Conservation (phyloP, 2,329 filamentous ascomycete species). For the Lecanicillium sp. region DNA sequence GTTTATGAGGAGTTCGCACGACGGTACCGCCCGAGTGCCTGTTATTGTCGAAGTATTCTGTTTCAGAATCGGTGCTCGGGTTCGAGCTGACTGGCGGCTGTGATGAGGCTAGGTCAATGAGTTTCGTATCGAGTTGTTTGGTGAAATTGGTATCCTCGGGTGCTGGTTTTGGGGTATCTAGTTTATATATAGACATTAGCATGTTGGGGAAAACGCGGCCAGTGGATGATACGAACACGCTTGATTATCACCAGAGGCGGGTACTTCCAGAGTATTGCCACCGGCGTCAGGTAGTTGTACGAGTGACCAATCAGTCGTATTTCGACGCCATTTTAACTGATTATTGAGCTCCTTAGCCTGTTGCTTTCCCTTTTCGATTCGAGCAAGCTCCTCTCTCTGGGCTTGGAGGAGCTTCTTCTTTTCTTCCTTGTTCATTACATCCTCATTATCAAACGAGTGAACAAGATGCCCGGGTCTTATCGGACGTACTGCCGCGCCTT, state of each 20-base stretch:
- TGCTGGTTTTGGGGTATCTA: neutral
- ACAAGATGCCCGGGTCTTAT: slow-evolving; percentile 27
- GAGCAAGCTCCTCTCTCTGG: slow-evolving; percentile 34
- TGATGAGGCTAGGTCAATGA: slow-evolving; percentile 16
- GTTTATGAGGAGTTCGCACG: slow-evolving; percentile 28
- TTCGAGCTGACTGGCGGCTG: neutral
- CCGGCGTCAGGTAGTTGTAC: too few relatives aligned
- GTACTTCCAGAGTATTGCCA: too few relatives aligned
- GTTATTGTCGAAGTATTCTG: neutral
- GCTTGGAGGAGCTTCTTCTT: slow-evolving; percentile 27
- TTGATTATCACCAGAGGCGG: too few relatives aligned
- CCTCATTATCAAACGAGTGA: slow-evolving; percentile 29
- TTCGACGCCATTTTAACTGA: slow-evolving; percentile 39
- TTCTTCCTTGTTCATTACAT: slow-evolving; percentile 32
- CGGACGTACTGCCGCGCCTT: slow-evolving; percentile 24
- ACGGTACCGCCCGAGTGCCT: slow-evolving; percentile 32
- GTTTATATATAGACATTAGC: too few relatives aligned
- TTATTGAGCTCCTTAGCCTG: slow-evolving; percentile 24
- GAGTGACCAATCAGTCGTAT: slow-evolving; percentile 45
- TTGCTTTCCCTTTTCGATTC: slow-evolving; percentile 37
- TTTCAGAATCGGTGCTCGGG: neutral
- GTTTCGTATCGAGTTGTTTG: neutral
- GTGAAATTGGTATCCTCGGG: neutral
- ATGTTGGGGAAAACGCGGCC: too few relatives aligned
- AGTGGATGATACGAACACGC: too few relatives aligned